phyloP scores from a whole-genome alignment of 805 yeast species.

The Suhomyces sp. region DNA sequence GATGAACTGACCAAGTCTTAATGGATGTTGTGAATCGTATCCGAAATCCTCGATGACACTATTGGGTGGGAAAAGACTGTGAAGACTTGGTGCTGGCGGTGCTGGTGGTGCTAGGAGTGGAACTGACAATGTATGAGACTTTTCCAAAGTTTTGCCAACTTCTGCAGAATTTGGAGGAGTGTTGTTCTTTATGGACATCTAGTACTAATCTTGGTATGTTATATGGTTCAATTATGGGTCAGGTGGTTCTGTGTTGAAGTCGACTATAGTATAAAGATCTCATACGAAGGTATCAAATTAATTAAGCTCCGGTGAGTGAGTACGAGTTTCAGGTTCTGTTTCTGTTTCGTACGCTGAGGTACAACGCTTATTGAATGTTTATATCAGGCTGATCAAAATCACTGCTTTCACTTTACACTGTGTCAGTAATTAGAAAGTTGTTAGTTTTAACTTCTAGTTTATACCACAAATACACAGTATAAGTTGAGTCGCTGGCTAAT shows the following conservation, averaged over 20 bases:
- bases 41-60: constrained; percentile 24
- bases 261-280: neutral
- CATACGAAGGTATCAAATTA: neutral
- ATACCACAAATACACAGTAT: neutral
- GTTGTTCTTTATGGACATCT: neutral
- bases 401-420: neutral
- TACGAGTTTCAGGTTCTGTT: neutral
- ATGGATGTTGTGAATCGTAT: constrained; percentile 19
- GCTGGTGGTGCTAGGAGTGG: constrained; percentile 1
- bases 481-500: neutral
- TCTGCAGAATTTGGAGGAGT: neutral
- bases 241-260: neutral
- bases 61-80: constrained; percentile 15
- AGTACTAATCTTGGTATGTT: neutral
- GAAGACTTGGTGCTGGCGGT: neutral
- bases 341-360: neutral
- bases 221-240: neutral
- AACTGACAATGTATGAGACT: neutral
- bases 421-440: neutral
- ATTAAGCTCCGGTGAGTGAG: neutral
- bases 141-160: neutral
- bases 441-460: neutral
- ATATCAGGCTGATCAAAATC: neutral
- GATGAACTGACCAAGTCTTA: constrained; percentile 17
- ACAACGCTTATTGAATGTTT: neutral